Evolutionary conservation across 192 early-diverging fungal species (phyloP).

Genomic region (Neocallimastix lanati): DNA sequence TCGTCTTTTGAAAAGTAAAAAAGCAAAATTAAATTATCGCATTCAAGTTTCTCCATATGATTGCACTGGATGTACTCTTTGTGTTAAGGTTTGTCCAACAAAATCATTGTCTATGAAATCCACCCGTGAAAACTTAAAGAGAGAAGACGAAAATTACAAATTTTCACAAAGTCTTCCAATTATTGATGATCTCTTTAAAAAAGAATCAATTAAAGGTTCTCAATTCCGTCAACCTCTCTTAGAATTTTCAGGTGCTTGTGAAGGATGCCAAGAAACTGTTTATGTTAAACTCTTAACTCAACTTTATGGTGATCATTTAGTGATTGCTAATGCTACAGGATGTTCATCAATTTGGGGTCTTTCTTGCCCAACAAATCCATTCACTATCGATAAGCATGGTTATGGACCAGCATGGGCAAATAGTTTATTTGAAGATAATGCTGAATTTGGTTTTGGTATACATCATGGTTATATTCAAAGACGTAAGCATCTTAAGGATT

Average conservation of each 20-base stretch:
- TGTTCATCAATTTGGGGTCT: conserved; percentile 50
- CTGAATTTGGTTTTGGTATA: conserved; percentile 76
- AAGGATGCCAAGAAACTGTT: conserved; percentile 42
- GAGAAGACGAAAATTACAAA: not conserved
- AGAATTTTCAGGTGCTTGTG: not conserved
- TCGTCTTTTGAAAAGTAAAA: not conserved
- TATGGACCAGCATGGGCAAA: conserved; percentile 1
- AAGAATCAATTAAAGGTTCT: not conserved
- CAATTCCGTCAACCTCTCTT: not conserved
- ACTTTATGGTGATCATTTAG: conserved; percentile 53
- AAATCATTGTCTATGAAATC: not conserved
- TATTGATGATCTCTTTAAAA: not conserved
- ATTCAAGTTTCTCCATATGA: not conserved
- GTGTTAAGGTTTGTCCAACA: not conserved
- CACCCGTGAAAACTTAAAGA: not conserved
- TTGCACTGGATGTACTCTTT: not conserved
- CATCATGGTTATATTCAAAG: conserved; percentile 45
- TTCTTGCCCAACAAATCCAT: not conserved
- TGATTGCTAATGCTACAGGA: conserved; percentile 60
- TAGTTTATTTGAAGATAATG: conserved; percentile 30
- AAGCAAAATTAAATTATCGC: not conserved
- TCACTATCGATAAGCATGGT: not conserved
- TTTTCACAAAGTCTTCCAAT: not conserved
- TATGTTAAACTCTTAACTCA: conserved; percentile 67
- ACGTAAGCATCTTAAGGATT: conserved; percentile 43